phyloP scores from a whole-genome alignment of 805 yeast species.

The Ogataea nakhonphanomensis region DNA sequence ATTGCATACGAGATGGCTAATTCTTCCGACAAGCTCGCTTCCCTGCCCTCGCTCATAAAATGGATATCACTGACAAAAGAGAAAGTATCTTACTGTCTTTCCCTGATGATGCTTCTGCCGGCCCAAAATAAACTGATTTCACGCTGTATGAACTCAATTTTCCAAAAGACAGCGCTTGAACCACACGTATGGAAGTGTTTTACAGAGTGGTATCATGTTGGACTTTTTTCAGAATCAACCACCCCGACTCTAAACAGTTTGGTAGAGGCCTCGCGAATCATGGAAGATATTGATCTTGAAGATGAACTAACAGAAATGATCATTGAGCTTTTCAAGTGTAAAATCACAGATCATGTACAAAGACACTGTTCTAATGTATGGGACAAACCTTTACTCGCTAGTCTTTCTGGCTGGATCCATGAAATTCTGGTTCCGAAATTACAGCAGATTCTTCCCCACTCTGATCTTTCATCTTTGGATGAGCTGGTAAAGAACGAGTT shows the following conservation, averaged over 20 bases:
- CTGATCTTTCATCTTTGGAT: slow-evolving; percentile 17
- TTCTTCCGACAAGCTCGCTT: neutral
- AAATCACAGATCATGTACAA: slow-evolving; percentile 34
- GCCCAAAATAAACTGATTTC: slow-evolving; percentile 18
- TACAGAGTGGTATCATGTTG: slow-evolving; percentile 14
- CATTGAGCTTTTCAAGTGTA: slow-evolving; percentile 36
- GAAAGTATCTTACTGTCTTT: slow-evolving; percentile 13
- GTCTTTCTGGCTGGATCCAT: slow-evolving; percentile 38
- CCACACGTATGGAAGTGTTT: slow-evolving; percentile 11
- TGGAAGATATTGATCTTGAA: slow-evolving; percentile 18
- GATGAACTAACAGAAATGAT: slow-evolving; percentile 30
- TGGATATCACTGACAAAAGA: slow-evolving; percentile 16
- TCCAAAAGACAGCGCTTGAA: slow-evolving; percentile 15
- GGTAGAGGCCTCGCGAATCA: slow-evolving; percentile 16
- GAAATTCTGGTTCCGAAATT: slow-evolving; percentile 36
- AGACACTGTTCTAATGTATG: slow-evolving; percentile 35
- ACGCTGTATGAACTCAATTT: slow-evolving; percentile 24
- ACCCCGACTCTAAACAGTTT: slow-evolving; percentile 13
- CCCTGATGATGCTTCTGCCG: slow-evolving; percentile 10
- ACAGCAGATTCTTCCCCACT: slow-evolving; percentile 14
- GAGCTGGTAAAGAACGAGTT: slow-evolving; percentile 24
- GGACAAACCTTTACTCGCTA: slow-evolving; percentile 35
- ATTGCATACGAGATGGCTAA: slow-evolving; percentile 1
- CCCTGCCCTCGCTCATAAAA: slow-evolving; percentile 13
- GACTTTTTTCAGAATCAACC: slow-evolving; percentile 13